Base-by-base conservation (phyloP, 2,329 filamentous ascomycete genomes). In the Harringtonia aguacate region DNA sequence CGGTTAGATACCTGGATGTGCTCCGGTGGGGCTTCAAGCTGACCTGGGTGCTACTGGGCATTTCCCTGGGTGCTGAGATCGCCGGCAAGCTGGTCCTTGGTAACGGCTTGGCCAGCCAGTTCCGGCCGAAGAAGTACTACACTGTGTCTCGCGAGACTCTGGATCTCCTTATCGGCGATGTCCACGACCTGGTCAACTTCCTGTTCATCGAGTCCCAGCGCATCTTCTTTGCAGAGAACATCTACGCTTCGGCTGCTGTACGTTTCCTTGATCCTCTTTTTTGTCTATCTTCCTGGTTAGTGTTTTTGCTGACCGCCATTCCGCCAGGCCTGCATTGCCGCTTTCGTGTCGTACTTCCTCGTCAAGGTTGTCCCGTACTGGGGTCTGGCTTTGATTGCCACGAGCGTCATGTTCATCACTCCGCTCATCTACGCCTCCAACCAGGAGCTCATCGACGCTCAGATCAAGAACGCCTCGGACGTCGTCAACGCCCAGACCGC, bases 341-440 rank as follows among this genome's bases (percentile, higher is more conserved):
- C 79, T 39, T 80, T 84, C 61, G 50, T 82, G 50, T 79, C 79
- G 21, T 84, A 84, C 65, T 78, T 72, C 60, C 68, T 84, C 33
- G 73, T 81, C 62, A 84, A 83, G 69, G 66, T 84, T 48, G 72
- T 84, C 39, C 80, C 80, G 30, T 74, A 81, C 67, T 84, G 80
- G 80, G 79, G 77, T 30, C 73, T 84, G 50, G 67, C 77, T 38
- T 62, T 84, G 50, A 67, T 83, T 53, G 66, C 63, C 50, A 76
- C 75, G 46, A 75, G 75, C 13, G 59, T 76, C 40, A 56, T 73
- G 47, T 84, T 84, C 67, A 66, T 80, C 46, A 68, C 66, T 13
- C 80, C 80, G 27, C 68, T 84, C 42, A 55, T 82, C 57, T 84
- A 84, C 64, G 71, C 70, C 53, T 69, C 70, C 55, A 84, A 84